A percentile compares a stretch with the other conserved stretches of the same genome.
phyloP scores from a whole-genome alignment of 2,329 filamentous ascomycete species.

The Passalora sequoiae region DNA sequence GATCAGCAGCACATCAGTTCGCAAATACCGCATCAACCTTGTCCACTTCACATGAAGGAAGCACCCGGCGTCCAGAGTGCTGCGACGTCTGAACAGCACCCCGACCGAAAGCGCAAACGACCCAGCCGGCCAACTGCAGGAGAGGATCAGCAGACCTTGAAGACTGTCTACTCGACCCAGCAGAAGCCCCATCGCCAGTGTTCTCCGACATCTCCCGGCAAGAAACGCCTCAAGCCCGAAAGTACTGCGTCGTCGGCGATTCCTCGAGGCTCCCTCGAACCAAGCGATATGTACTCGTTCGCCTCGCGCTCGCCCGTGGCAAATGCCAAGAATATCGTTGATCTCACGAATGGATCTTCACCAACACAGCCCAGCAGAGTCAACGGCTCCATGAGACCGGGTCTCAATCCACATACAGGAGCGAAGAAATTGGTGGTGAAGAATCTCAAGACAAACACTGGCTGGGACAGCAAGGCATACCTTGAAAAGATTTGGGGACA shows the following conservation, averaged over 20 bases:
- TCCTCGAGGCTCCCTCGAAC: slow-evolving; percentile 25
- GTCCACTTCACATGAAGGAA: slow-evolving; percentile 23
- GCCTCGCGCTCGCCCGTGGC: slow-evolving; percentile 34
- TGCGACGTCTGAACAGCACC: slow-evolving; percentile 17
- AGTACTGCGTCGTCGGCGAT: slow-evolving; percentile 22
- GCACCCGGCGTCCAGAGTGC: slow-evolving; percentile 15
- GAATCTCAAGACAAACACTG: slow-evolving; percentile 68
- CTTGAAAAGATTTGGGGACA: slow-evolving; percentile 70
- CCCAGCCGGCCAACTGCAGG: slow-evolving; percentile 7
- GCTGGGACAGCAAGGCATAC: slow-evolving; percentile 67
- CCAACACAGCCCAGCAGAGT: slow-evolving; percentile 24
- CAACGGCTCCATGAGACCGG: slow-evolving; percentile 28
- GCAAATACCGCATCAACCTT: neutral
- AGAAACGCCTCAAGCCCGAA: slow-evolving; percentile 40
- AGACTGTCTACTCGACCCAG: slow-evolving; percentile 40
- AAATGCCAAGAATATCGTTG: slow-evolving; percentile 33
- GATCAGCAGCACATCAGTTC: neutral
- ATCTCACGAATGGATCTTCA: slow-evolving; percentile 43
- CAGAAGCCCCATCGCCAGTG: slow-evolving; percentile 25
- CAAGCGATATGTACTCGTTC: slow-evolving; percentile 53
- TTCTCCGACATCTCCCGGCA: slow-evolving; percentile 31
- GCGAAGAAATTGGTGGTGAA: slow-evolving; percentile 89
- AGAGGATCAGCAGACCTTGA: slow-evolving; percentile 39
- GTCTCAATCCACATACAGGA: slow-evolving; percentile 68
- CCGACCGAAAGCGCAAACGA: slow-evolving; percentile 25